Conservation (phyloP, 2,329 filamentous ascomycete genomes). For the Alternaria sp. region DNA sequence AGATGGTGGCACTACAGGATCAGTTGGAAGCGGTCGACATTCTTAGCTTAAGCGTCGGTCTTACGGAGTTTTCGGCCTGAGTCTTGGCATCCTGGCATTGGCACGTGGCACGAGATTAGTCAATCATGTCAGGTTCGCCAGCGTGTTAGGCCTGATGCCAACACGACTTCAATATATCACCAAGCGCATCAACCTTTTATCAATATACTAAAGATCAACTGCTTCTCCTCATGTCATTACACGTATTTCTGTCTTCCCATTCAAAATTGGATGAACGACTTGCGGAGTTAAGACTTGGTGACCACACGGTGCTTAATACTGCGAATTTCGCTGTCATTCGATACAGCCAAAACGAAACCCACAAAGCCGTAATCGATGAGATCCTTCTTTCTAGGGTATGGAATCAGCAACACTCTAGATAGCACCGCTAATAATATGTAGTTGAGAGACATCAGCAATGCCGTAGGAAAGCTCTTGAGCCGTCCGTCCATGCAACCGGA, state of each 20-base stretch:
- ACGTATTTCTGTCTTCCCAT: conserved; percentile 1
- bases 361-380: conserved; percentile 4
- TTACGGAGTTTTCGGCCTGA: conserved; percentile 2
- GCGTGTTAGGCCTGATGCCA: conserved; percentile 3
- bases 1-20: conserved; percentile 5
- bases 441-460: conserved; percentile 6
- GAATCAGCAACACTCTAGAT: background rate
- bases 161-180: conserved; percentile 3
- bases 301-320: conserved; percentile 1
- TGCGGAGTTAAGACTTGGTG: background rate
- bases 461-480: conserved; percentile 2
- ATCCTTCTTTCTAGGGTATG: conserved; percentile 1
- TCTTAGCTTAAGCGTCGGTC: conserved; percentile 7
- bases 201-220: background rate
- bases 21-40: background rate
- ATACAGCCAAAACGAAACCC: conserved; percentile 3
- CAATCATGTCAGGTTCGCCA: background rate
- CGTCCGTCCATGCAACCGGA: conserved; percentile 5
- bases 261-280: conserved; percentile 4
- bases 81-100: conserved; percentile 4
- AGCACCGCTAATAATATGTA: conserved; percentile 1
- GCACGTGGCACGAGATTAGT: conserved; percentile 10
- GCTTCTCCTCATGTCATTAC: conserved; percentile 1
- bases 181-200: conserved; percentile 1
- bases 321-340: conserved; percentile 1